A percentile compares a stretch with the other conserved stretches of the same genome.
Conservation (phyloP, 163 green algal species). For the Picocystis sp. region DNA sequence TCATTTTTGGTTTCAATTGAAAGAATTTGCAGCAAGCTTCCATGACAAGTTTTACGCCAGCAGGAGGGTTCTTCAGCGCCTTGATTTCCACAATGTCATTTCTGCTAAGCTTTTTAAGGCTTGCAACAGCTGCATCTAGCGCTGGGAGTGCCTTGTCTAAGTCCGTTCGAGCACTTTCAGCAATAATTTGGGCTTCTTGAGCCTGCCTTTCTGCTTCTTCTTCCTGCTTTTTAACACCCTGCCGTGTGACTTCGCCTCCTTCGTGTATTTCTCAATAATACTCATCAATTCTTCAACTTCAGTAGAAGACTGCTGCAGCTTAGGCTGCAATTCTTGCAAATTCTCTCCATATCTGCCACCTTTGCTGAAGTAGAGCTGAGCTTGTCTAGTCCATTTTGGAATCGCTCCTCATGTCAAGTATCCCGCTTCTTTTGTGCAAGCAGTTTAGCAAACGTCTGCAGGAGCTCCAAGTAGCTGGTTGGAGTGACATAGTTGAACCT, state of each 20-base stretch:
- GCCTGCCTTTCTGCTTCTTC: conserved; percentile 48
- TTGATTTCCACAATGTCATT: conserved; percentile 61
- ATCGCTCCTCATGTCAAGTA: conserved; percentile 28
- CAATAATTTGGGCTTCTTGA: conserved; percentile 45
- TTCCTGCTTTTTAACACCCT: conserved; percentile 45
- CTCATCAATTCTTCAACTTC: conserved; percentile 70
- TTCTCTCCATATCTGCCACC: conserved; percentile 59
- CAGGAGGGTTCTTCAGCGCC: conserved; percentile 44
- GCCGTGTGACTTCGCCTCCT: conserved; percentile 43
- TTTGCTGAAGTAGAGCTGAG: conserved; percentile 39
- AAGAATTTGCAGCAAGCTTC: conserved; percentile 73
- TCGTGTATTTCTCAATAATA: conserved; percentile 56
- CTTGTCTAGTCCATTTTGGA: conserved; percentile 58
- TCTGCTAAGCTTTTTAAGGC: conserved; percentile 58
- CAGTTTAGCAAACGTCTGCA: conserved; percentile 60
- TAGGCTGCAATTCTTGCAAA: conserved; percentile 55
- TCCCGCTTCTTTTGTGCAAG: conserved; percentile 47
- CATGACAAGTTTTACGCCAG: conserved; percentile 62
- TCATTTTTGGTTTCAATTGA: conserved; percentile 65
- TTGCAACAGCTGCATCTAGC: conserved; percentile 45
- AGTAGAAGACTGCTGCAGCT: conserved; percentile 43
- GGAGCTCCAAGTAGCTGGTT: conserved; percentile 61
- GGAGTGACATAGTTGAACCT: conserved; percentile 62
- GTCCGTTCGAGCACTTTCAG: conserved; percentile 42
- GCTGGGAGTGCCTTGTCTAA: conserved; percentile 56